Conservation (phyloP, 192 early-diverging fungal species). For the Coemansia sp. region DNA sequence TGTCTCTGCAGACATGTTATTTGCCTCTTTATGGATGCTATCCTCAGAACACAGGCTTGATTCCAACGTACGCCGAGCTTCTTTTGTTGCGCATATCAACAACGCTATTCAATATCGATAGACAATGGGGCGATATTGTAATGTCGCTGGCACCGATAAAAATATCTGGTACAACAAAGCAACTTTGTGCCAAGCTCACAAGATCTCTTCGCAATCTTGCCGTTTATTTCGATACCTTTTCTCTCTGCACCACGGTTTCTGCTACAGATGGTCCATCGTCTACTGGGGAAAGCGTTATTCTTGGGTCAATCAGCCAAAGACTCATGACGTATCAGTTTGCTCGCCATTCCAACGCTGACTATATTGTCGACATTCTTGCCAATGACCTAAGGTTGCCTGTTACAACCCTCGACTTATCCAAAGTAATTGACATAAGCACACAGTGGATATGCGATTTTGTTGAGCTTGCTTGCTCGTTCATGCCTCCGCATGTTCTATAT, state of each 20-base stretch:
- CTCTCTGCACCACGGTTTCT: slow-evolving; percentile 30
- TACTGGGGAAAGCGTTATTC: not conserved
- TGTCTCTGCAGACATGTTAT: slow-evolving; percentile 23
- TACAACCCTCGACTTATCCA: not conserved
- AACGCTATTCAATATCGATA: slow-evolving; percentile 34
- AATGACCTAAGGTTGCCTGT: slow-evolving; percentile 1
- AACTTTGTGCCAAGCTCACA: slow-evolving; percentile 11
- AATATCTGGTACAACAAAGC: slow-evolving; percentile 17
- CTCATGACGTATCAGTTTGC: slow-evolving; percentile 30
- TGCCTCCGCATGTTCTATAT: slow-evolving; percentile 20
- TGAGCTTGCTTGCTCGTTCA: not conserved
- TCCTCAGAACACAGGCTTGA: slow-evolving; percentile 12
- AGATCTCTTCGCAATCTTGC: slow-evolving; percentile 24
- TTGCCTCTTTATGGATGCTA: slow-evolving; percentile 34
- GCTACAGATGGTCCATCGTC: not conserved
- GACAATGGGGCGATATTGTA: slow-evolving; percentile 27
- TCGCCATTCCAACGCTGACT: slow-evolving; percentile 13
- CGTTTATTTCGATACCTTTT: slow-evolving; percentile 30
- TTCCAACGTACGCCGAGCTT: slow-evolving; percentile 26
- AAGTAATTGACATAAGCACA: slow-evolving; percentile 8
- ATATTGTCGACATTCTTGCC: slow-evolving; percentile 10
- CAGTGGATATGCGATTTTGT: slow-evolving; percentile 43
- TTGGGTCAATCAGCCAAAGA: slow-evolving; percentile 11
- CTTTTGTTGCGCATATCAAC: slow-evolving; percentile 42
- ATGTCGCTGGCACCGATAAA: slow-evolving; percentile 19